Evolutionary conservation across 768 basidiomycete species (phyloP).

Genomic region (Cystobasidium tubakii): DNA sequence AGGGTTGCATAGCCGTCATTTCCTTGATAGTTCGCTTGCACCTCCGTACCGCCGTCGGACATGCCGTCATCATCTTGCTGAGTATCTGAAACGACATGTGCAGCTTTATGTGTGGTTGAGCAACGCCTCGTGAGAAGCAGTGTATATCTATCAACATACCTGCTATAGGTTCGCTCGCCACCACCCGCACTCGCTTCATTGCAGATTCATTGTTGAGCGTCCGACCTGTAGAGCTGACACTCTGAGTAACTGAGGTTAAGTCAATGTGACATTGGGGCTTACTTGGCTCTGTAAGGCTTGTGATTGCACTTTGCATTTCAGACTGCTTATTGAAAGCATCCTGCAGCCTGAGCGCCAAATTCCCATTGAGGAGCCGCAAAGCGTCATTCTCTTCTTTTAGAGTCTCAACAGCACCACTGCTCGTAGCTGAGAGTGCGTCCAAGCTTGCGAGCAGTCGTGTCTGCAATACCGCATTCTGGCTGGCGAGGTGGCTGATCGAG

Average conservation of each 20-base stretch:
- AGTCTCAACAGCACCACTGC: neutral
- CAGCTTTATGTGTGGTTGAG: too few relatives aligned
- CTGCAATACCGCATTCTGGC: slow-evolving; percentile 8
- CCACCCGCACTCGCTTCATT: neutral
- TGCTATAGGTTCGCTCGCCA: neutral
- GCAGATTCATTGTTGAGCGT: neutral
- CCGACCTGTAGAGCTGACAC: neutral
- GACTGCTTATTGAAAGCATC: neutral
- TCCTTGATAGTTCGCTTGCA: neutral
- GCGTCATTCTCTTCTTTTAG: slow-evolving; percentile 11
- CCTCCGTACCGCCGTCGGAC: slow-evolving; percentile 20
- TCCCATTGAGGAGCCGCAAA: slow-evolving; percentile 8
- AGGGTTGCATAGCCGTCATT: neutral
- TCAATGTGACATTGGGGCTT: neutral
- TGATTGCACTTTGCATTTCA: neutral
- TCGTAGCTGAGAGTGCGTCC: neutral
- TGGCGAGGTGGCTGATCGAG: slow-evolving; percentile 15
- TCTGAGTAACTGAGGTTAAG: neutral
- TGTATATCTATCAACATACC: neutral
- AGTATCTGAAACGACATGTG: neutral
- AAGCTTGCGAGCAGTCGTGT: slow-evolving; percentile 15
- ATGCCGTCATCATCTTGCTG: slow-evolving; percentile 28
- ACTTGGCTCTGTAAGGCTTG: neutral
- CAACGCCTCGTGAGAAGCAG: too few relatives aligned
- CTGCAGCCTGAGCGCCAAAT: neutral